Base-by-base conservation (phyloP, 148 eudicot genomes). In the Dysphania ambrosioides region DNA sequence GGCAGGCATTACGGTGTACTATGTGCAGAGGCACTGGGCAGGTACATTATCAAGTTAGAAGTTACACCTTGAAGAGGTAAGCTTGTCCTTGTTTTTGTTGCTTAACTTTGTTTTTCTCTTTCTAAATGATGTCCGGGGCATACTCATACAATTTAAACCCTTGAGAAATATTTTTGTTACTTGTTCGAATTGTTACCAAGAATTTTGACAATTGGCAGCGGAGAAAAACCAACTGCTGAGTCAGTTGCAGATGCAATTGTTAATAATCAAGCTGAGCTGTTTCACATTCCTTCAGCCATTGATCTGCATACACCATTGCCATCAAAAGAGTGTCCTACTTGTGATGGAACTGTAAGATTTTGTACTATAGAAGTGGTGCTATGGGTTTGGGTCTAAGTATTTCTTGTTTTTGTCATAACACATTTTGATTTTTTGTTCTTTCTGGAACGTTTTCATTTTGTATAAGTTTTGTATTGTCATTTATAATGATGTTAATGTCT, bases 1-100 rank as follows among this genome's bases (percentile, higher is more conserved):
- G 98, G 98, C 88, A 88, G 76, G 94, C 97, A 67, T 76, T 93
- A 81, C 89, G 85, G 68, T 93, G 98, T 79, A 91, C 98, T 21
- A 84, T 88, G 98, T 93, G 98, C 85, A 87, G 62, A 86, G 98
- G 98, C 68, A 76, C 83, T 58, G 98, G 97, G 41, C 89, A 82
- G 72, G 98, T 93, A 82, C 93, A 84, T 51, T 93, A 88, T 88
- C 91, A 91, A 79, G 94, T 93, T 74, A 91, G 87, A 86, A 80
- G 78, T 67, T 87, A 83, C 78, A 75, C 84, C 34, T 84, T 88
- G 82, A 89, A 79, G 76, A 86, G 98, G 97, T 90, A 82, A 59
- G 74, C 62, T 51, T 67, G 34, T 30, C 44, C n/a, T 53, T 40
- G 36, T 44, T 51, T 77, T 31, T 41, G 6, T 40, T 66, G 15